These are phyloP conservation scores for Ganoderma multipileum DNA, from an alignment of 1,284 basidiomycete species.

Conservation along the genomic window DNA sequence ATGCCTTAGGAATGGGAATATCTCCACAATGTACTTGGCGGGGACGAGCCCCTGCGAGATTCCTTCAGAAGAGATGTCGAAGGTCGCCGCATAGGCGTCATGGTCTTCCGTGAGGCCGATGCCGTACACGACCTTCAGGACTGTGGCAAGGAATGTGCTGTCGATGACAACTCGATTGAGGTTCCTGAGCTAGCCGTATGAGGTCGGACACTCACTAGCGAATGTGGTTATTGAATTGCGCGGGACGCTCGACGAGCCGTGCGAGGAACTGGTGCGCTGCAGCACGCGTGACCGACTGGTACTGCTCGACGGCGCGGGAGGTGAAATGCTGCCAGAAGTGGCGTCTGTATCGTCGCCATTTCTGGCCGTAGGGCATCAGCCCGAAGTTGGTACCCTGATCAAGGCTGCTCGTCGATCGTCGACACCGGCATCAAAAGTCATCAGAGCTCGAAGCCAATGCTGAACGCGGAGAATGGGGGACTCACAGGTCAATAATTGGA, in stretches of 20 bases:
- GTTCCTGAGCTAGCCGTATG: background rate
- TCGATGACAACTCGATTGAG: too few species aligned
- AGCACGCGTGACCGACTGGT: background rate
- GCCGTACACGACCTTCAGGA: constrained; percentile 12
- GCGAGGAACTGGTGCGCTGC: constrained; percentile 1
- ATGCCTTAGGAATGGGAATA: constrained; percentile 30
- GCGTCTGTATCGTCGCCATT: constrained; percentile 15
- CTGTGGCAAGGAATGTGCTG: constrained; percentile 8
- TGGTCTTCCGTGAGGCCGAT: constrained; percentile 16
- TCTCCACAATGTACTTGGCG: constrained; percentile 19
- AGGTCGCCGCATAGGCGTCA: background rate
- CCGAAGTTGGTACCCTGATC: constrained; percentile 1
- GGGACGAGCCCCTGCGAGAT: constrained; percentile 8
- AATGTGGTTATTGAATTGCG: background rate
- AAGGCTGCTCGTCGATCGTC: background rate
- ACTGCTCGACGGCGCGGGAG: background rate
- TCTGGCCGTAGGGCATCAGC: constrained; percentile 11
- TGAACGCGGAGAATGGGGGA: too few species aligned
- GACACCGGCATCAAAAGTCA: background rate
- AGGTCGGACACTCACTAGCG: background rate
- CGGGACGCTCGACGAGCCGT: background rate
- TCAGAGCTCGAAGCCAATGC: background rate
- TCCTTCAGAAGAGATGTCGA: background rate
- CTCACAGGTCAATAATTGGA: constrained; percentile 8
- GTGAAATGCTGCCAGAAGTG: constrained; percentile 15